Base-by-base conservation (phyloP, 2,329 filamentous ascomycete species). In the Exserohilum rostratum region DNA sequence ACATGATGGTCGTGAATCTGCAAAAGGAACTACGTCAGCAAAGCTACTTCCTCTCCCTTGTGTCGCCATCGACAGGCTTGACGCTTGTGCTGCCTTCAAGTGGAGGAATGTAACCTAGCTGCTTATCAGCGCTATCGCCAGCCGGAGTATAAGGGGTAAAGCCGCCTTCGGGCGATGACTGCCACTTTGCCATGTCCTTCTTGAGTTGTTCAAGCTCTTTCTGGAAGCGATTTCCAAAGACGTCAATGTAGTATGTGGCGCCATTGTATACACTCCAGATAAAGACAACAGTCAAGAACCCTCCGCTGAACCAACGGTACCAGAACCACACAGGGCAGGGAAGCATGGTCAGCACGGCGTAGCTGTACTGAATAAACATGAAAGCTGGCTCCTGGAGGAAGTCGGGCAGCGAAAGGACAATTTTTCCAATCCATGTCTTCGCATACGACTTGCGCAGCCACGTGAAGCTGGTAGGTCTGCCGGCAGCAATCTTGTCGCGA, bases 211-310 rank as follows among this genome's bases (percentile, higher is more conserved):
- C 93, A 11, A 99, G 82, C 75, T 99, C 95, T 71, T 93, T 96
- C 80, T 99, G 91, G 81, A 99, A 98, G 2, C 93, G 87, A 68
- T 90, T 96, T 49, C 96, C 95, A 73, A 98, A 99, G 1, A 98
- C 91, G 67, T 99, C 95, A 69, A 99, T 98, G 77, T 99, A 99
- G 76, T 90, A 99, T 0, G 93, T 98, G 15, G 95, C 91, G 29
- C 95, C 95, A 66, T 99, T 99, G 79, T 97, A 96, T 51, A 97
- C 89, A 65, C 91, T 96, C 92, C 93, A 97, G 38, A 86, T 82
- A 70, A 99, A 98, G n/a, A 99, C 87, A 2, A 85, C 78, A 50
- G 88, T 81, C 40, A 99, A 81, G 77, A 97, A 99, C 0, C 74
- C 63, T 2, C 88, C 86, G 35, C 90, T 95, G 0, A 90, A 88